Base-by-base conservation (phyloP, 306 rosid genomes). In the Ziziphus jujuba region DNA sequence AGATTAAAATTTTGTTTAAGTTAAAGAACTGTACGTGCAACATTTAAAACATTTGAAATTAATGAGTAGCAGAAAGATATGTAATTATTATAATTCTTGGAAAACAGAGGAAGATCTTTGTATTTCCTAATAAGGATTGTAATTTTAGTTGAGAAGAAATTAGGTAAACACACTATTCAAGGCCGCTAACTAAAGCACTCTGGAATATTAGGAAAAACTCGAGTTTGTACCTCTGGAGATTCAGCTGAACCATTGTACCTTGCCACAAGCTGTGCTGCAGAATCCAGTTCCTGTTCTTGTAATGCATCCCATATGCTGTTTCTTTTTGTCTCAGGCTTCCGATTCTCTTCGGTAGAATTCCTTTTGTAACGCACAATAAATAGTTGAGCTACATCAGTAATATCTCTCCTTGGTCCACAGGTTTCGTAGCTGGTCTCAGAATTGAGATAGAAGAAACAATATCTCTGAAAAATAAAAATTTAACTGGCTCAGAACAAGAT, bases 201-300 rank as follows among this genome's bases (percentile, higher is more conserved):
- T 56, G 7, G 61, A 34, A 22, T 38, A 58, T 72, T 8, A 55
- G 15, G 33, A 23, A 22, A 25, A 51, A 65, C 16, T 57, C 35
- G 70, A 59, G 9, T 23, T 64, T 65, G 64, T 72, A 90, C 98
- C 97, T 93, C 85, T 40, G 84, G 58, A 70, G 58, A 77, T 57
- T 86, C 95, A 72, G 58, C 74, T 24, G 84, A 78, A 66, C 97
- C 99, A 67, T 85, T 88, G 87, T 88, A 93, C 72, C 77, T 84
- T 15, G 97, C 96, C 75, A 93, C 96, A 65, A 88, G 92, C 79
- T 90, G 99, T 65, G 95, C 81, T 36, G 95, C 90, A 61, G 73
- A 89, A 79, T 90, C 97, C 45, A 76, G 34, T 35, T 90, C 99
- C 55, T 74, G 74, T 5, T 79, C 84, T 45, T 77, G 75, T 7